These are phyloP conservation scores for Carex kokanica DNA, from an alignment of 176 grass and related monocot species.

Conservation along the genomic window DNA sequence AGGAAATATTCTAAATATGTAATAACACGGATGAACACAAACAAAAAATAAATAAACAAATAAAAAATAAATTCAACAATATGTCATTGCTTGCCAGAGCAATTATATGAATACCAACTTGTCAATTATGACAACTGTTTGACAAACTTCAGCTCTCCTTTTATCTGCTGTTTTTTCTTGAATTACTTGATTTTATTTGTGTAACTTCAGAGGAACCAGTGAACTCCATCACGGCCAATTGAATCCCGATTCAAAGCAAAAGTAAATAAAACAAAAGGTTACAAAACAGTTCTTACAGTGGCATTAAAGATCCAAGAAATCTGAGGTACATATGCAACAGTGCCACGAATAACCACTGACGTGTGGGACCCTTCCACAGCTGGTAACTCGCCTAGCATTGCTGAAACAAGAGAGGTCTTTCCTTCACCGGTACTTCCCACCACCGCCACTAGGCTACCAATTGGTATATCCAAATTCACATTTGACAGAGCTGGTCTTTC, in stretches of 20 bases:
- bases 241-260: not conserved
- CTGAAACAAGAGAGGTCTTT: constrained; percentile 96
- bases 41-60: not conserved
- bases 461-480: constrained; percentile 87
- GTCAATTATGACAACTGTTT: not conserved
- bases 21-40: not conserved
- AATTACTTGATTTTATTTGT: not conserved
- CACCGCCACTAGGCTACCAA: constrained; percentile 85
- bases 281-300: constrained; percentile 51
- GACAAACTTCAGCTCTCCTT: not conserved
- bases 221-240: not conserved
- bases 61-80: not conserved
- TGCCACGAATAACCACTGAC: constrained; percentile 60
- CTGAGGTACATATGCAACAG: constrained; percentile 97
- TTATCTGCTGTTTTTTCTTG: not conserved
- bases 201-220: not conserved
- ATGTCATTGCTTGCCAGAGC: not conserved
- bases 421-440: constrained; percentile 98
- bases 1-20: not conserved
- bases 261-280: not conserved
- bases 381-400: constrained; percentile 94
- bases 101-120: not conserved
- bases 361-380: constrained; percentile 60
- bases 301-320: constrained; percentile 99
- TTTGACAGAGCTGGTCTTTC: constrained; percentile 83